Evolutionary conservation across 2,329 filamentous ascomycete genomes (phyloP), one percentile per base, ranked within the genome.

Genomic region (Pseudogymnoascus sp.): DNA sequence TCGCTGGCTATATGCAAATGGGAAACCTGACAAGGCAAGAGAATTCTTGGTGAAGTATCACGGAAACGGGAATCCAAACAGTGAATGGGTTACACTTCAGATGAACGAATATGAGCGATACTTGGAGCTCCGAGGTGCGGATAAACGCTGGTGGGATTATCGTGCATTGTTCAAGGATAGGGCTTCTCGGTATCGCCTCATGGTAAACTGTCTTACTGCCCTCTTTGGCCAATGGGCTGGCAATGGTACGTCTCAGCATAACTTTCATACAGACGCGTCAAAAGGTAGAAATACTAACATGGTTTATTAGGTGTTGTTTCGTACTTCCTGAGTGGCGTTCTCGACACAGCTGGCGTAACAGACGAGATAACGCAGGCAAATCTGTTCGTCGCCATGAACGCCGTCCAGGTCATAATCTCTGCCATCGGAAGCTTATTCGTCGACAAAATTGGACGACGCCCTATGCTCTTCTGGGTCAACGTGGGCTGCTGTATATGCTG

Each of bases 81-180:
- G 80, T 62, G 74, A 80, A 1, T 78, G 81, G 65, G 81, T 83
- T 2, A 74, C 77, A 65, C 74, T 83, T 2, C 78, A 82, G 67
- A 70, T 78, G 58, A 69, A 69, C 37, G 78, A 80, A 67, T 75
- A 82, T 63, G 76, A 78, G 66, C 78, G 83, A 62, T 77, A 80
- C 72, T 67, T 75, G 6, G 75, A 77, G 13, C 73, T 73, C 4
- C 77, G 80, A 59, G 79, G 78, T 5, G 79, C 79, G 1, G 80
- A 82, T 64, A 82, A 82, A 72, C 75, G 76, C 59, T 82, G 79
- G 79, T 83, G 79, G 78, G 80, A 83, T 67, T 83, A 82, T 65
- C 73, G 75, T 55, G 80, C 80, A 62, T 74, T 83, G 0, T 80
- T 79, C 74, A 79, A 79, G 67, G 79, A 74, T 5, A 75, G 75